Percentiles rank a stretch among this genome's conserved stretches.
Conservation (phyloP, 192 early-diverging fungal genomes). For the Dispira simplex region DNA sequence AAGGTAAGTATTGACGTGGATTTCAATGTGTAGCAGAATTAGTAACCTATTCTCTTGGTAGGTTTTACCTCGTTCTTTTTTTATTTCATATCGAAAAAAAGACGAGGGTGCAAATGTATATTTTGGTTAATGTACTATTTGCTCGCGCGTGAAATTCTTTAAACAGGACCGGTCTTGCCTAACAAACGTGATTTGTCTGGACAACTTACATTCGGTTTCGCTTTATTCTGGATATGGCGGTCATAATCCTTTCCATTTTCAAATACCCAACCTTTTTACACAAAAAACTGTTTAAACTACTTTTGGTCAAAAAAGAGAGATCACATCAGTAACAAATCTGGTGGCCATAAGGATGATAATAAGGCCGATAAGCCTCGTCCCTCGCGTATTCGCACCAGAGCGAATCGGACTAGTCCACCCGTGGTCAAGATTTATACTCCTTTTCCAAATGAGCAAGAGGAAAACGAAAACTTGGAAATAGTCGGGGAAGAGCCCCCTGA, state of each 20-base stretch:
- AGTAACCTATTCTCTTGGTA: too few species aligned
- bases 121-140: too few species aligned
- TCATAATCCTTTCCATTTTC: background rate
- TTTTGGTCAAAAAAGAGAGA: background rate
- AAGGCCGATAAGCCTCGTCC: background rate
- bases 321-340: background rate
- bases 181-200: too few species aligned
- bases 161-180: too few species aligned
- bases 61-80: too few species aligned
- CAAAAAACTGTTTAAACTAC: background rate
- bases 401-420: background rate
- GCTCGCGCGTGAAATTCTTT: too few species aligned
- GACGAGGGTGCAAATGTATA: too few species aligned
- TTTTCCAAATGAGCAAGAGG: slow-evolving; percentile 17
- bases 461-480: slow-evolving; percentile 25
- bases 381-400: background rate
- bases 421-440: slow-evolving; percentile 13
- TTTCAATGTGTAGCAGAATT: too few species aligned
- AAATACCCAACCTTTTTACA: background rate
- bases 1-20: too few species aligned
- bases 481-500: slow-evolving; percentile 23
- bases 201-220: too few species aligned
- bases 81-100: too few species aligned
- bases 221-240: too few species aligned
- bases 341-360: background rate